Evolutionary conservation across 192 early-diverging fungal genomes (phyloP), one percentile per base, ranked within the genome.

Genomic region (Entophlyctis helioformis): DNA sequence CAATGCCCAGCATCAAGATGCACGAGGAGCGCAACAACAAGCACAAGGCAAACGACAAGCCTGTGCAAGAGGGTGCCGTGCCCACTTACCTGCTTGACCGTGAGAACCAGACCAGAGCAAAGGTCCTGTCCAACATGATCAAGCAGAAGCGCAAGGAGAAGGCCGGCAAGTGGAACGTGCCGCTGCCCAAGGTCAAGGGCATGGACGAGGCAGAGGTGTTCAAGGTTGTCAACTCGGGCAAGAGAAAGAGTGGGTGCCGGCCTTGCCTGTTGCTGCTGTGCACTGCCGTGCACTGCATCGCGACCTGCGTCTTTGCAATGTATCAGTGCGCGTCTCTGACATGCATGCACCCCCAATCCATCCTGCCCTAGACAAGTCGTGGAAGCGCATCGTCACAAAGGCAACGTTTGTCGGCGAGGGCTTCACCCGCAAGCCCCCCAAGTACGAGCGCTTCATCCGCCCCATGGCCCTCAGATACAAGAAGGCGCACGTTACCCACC

Each of bases 121-220:
- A 98, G 72, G 84, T 98, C 40, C 67, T 98, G 48, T 87, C 83
- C 62, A 98, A 98, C 72, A 92, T 94, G 89, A 86, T 98, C 56
- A 98, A 98, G 78, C 95, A 98, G 64, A 98, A 98, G 80, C 80
- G 95, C 46, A 98, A 95, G 78, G 95, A 98, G 68, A 96, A 96
- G 77, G 93, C 93, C 16, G 93, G 90, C 25, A 96, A 96, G 64
- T 62, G 91, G 94, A 69, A 74, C 31, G 95, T 98, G 12, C 95
- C 95, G 20, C 57, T 98, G 59, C 95, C 95, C 50, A 94, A 93
- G 70, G 95, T 98, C 22, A 87, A 88, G 49, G 95, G 91, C 42
- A 90, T 98, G 74, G 91, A 93, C 42, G 95, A 98, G 64, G 95
- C 94, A 48, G 95, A 98, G 69, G 92, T 98, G 72, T 96, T 96